A percentile compares a stretch with the other conserved stretches of the same genome.
phyloP scores from a whole-genome alignment of 1,284 basidiomycete species.

The Peniophora sp. region DNA sequence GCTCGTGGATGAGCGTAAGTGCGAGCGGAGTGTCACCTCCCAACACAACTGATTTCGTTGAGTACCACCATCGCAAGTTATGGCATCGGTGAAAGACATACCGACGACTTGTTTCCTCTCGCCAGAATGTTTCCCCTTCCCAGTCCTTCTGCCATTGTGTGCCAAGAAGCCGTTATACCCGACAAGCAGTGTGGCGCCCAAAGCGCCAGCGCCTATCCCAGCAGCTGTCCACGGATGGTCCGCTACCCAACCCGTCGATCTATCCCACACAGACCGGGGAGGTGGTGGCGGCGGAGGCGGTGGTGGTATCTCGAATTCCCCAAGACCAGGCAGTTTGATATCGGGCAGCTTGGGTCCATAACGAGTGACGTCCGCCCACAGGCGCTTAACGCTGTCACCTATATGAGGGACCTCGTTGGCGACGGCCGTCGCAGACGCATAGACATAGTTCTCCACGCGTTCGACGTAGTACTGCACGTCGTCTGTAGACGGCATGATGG shows the following conservation, averaged over 20 bases:
- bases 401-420: conserved; percentile 55
- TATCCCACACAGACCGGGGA: conserved; percentile 35
- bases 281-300: conserved; percentile 52
- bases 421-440: conserved; percentile 47
- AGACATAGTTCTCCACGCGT: conserved; percentile 57
- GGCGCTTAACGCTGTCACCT: conserved; percentile 54
- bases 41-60: conserved; percentile 50
- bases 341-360: conserved; percentile 68
- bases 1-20: conserved; percentile 57
- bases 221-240: conserved; percentile 54
- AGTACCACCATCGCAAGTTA: not conserved
- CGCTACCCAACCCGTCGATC: conserved; percentile 41
- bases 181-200: conserved; percentile 52
- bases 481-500: conserved; percentile 27
- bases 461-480: conserved; percentile 67
- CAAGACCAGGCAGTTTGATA: conserved; percentile 55
- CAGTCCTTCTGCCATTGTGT: conserved; percentile 19
- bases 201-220: conserved; percentile 39
- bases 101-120: conserved; percentile 67
- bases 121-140: conserved; percentile 25
- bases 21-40: conserved; percentile 71
- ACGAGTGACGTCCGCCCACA: conserved; percentile 72
- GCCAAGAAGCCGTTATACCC: conserved; percentile 33
- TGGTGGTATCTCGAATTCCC: conserved; percentile 64
- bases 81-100: too few relatives aligned